Base-by-base conservation (phyloP, 2,329 filamentous ascomycete species). In the Talaromyces sp. region DNA sequence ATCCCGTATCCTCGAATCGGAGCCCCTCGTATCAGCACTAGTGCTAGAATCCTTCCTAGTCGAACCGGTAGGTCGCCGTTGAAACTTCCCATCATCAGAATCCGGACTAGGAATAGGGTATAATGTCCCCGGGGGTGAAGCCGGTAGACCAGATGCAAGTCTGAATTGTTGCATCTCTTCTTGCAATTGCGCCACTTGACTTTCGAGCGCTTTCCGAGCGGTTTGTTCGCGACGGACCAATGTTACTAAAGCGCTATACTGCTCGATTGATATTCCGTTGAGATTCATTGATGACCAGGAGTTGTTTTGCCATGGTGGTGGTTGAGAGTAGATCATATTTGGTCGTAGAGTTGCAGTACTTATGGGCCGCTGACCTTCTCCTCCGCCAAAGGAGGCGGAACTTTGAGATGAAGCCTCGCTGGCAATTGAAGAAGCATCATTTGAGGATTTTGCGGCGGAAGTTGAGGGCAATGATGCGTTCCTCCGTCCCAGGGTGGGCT, bases 191-290 rank as follows among this genome's bases (percentile, higher is more conserved):
- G 70, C 64, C 2, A 80, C 69, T 62, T 80, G 75, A 35, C 66
- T 66, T 63, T 80, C 78, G 1, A 80, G 67, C 21, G 69, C 70
- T 37, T 74, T 70, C 31, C 78, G 75, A 1, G 78, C 77, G 5
- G 70, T 72, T 61, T 79, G 76, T 61, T 80, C 78, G 50, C 76
- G 69, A 5, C 75, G 72, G 11, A 80, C 69, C 1, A 80, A 69
- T 11, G 72, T 77, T 28, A 78, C 72, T 2, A 80, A 67, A 0
- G 74, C 73, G 58, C 75, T 77, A 61, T 79, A 78, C 56, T 79
- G 75, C 41, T 80, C 77, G 15, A 77, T 70, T 4, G 77, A 77
- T 40, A 77, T 74, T 7, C 67, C 65, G 31, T 64, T 62, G 51
- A 68, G 66, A 43, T 75, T 71, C 9, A 64, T 65, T 19, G 70